Percentiles rank a stretch among this genome's conserved stretches.
phyloP scores from a whole-genome alignment of 495 filamentous ascomycete genomes.

The Penicillium paradoxum region DNA sequence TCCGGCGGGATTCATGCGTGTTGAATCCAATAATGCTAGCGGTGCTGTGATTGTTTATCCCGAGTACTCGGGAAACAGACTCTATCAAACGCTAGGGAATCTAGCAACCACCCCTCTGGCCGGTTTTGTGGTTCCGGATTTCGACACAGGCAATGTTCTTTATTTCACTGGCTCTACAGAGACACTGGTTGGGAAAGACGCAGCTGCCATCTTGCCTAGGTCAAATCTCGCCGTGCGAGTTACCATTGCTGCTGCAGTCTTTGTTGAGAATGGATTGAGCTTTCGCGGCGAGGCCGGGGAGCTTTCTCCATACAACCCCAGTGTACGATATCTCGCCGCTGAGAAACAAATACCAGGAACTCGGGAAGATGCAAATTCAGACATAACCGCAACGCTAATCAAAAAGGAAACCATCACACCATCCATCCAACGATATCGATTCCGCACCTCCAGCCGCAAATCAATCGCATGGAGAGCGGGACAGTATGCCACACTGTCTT shows the following conservation, averaged over 20 bases:
- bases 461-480: constrained; percentile 55
- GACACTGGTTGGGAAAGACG: constrained; percentile 57
- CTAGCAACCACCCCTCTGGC: constrained; percentile 58
- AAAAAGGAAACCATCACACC: constrained; percentile 55
- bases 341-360: constrained; percentile 37
- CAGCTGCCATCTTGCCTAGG: constrained; percentile 55
- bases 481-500: constrained; percentile 71
- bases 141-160: constrained; percentile 61
- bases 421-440: constrained; percentile 58
- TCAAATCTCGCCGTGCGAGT: constrained; percentile 69
- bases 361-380: constrained; percentile 15
- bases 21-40: constrained; percentile 45
- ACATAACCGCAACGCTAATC: constrained; percentile 47
- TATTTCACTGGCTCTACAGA: constrained; percentile 64
- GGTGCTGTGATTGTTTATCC: constrained; percentile 61
- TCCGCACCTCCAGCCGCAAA: constrained; percentile 46
- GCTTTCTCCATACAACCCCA: constrained; percentile 67
- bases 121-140: constrained; percentile 66
- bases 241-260: constrained; percentile 52
- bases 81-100: constrained; percentile 80
- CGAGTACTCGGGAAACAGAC: constrained; percentile 74
- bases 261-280: constrained; percentile 57
- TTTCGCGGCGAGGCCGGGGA: constrained; percentile 60
- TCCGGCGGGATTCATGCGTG: constrained; percentile 64
- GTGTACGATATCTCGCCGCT: constrained; percentile 48